Evolutionary conservation across 116 monocot genomes (phyloP).

Genomic region (Iris pallida): DNA sequence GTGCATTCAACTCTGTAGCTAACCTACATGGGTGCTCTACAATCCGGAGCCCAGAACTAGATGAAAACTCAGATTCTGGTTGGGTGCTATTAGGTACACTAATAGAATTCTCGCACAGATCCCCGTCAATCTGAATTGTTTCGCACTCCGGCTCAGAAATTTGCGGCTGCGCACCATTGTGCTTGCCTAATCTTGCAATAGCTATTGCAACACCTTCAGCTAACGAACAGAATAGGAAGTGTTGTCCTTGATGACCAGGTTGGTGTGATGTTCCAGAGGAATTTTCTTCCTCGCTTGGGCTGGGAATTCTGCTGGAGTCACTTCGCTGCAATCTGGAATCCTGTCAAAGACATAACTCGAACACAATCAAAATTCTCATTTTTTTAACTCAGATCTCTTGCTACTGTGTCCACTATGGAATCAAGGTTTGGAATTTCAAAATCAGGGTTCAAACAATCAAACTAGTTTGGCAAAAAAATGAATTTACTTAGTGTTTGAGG

Average conservation of each 20-base stretch:
- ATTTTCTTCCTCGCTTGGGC: not conserved
- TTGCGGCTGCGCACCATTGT: not conserved
- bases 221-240: not conserved
- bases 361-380: not conserved
- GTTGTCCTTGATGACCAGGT: not conserved
- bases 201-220: not conserved
- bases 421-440: too few species aligned
- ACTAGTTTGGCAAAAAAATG: too few species aligned
- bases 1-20: not conserved
- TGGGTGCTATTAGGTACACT: not conserved
- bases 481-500: too few species aligned
- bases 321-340: constrained; percentile 1
- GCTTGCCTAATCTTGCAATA: not conserved
- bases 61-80: not conserved
- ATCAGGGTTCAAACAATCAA: too few species aligned
- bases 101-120: not conserved
- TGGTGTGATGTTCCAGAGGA: not conserved
- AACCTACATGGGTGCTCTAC: not conserved
- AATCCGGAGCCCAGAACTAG: not conserved
- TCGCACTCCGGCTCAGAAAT: not conserved
- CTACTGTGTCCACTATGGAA: too few species aligned
- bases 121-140: not conserved
- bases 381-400: too few species aligned
- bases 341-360: not conserved
- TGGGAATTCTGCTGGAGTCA: not conserved